A percentile compares a stretch with the other conserved stretches of the same genome.
phyloP scores from a whole-genome alignment of 495 filamentous ascomycete species.

The Glonium stellatum region DNA sequence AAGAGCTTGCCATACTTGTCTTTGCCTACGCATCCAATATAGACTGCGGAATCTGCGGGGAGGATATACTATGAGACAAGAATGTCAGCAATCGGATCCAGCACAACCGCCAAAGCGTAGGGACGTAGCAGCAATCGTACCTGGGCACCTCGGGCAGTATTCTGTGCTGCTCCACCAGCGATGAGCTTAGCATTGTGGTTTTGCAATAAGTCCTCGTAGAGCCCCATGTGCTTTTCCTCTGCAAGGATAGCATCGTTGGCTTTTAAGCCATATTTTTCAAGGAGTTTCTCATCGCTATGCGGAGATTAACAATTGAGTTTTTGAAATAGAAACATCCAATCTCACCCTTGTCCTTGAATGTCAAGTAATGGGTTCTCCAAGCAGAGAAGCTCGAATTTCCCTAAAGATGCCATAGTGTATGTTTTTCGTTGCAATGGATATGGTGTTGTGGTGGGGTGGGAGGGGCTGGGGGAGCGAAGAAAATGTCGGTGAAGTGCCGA shows the following conservation, averaged over 20 bases:
- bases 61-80: conserved; percentile 67
- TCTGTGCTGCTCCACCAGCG: conserved; percentile 94
- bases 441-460: background rate
- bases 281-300: conserved; percentile 61
- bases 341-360: conserved; percentile 77
- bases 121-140: conserved; percentile 33
- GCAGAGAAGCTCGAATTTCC: conserved; percentile 78
- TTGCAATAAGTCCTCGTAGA: conserved; percentile 88
- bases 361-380: conserved; percentile 97
- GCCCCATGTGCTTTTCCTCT: conserved; percentile 74
- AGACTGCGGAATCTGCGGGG: conserved; percentile 75
- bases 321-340: conserved; percentile 15
- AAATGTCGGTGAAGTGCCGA: no score
- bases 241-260: conserved; percentile 96
- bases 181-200: conserved; percentile 87
- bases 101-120: background rate
- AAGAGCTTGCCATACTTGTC: conserved; percentile 89
- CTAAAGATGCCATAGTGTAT: conserved; percentile 56
- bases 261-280: conserved; percentile 89
- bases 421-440: background rate
- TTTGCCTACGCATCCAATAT: conserved; percentile 84
- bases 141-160: conserved; percentile 91
- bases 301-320: background rate
- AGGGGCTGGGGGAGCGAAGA: background rate
- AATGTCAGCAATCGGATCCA: background rate